phyloP scores from a whole-genome alignment of 2,329 filamentous ascomycete genomes.

The Xylariaceae sp. region DNA sequence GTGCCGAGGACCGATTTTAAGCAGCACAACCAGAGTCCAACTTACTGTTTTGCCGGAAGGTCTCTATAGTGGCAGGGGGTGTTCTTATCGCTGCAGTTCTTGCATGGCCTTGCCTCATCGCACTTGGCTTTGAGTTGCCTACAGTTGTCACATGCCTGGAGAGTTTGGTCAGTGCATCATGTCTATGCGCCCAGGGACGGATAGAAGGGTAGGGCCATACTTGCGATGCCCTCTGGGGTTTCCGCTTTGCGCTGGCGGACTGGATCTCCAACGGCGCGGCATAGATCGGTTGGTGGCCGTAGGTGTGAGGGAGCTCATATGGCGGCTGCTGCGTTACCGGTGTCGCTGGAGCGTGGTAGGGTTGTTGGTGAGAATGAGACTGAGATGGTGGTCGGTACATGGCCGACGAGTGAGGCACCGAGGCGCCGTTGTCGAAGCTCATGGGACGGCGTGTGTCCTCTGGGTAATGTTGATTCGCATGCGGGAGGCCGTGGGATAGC shows the following conservation, averaged over 20 bases:
- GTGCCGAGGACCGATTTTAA: neutral
- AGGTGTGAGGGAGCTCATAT: slow-evolving; percentile 35
- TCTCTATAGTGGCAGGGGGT: slow-evolving; percentile 84
- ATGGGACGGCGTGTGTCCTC: slow-evolving; percentile 48
- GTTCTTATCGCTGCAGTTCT: slow-evolving; percentile 82
- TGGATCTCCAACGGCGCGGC: slow-evolving; percentile 33
- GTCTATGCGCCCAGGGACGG: too few relatives aligned
- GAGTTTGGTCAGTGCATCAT: slow-evolving; percentile 23
- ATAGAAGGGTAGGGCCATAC: slow-evolving; percentile 32
- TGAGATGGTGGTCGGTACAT: slow-evolving; percentile 30
- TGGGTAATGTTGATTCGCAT: slow-evolving; percentile 33
- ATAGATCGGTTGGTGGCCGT: slow-evolving; percentile 31
- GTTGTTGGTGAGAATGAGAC: slow-evolving; percentile 21
- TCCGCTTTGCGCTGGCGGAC: slow-evolving; percentile 48
- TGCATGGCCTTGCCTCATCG: slow-evolving; percentile 78
- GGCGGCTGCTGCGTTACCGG: slow-evolving; percentile 27
- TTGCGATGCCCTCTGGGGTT: slow-evolving; percentile 61
- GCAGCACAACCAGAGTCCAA: slow-evolving; percentile 16
- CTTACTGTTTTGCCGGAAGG: slow-evolving; percentile 84
- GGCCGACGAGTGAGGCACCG: slow-evolving; percentile 40
- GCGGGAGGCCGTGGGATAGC: slow-evolving; percentile 33
- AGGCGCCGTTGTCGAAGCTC: slow-evolving; percentile 45
- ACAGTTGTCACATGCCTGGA: slow-evolving; percentile 86
- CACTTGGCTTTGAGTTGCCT: slow-evolving; percentile 85
- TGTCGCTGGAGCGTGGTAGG: slow-evolving; percentile 27